Base-by-base conservation (phyloP, 768 basidiomycete species). In the Hypholoma fasciculare region DNA sequence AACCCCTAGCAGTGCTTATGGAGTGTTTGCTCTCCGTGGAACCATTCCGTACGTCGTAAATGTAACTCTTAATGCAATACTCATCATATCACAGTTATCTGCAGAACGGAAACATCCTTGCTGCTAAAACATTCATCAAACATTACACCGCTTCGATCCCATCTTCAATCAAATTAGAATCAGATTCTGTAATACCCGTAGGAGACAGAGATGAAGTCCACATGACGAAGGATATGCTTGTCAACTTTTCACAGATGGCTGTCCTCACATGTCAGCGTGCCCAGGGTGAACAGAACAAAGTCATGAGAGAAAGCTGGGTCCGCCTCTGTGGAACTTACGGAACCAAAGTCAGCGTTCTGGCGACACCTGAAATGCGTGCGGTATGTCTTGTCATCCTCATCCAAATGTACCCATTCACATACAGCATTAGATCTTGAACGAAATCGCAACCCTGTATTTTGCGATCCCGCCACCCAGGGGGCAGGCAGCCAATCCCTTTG, bases 211-310 rank as follows among this genome's bases (percentile, higher is more conserved):
- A 77, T 52, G 91, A 95, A 65, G 79, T 97, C 3, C 70, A 83
- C 13, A 76, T 94, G 54, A 95, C 93, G 4, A 82, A 82, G 26
- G 90, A 96, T 61, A 74, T 83, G 0, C 76, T 86, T 6, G 76
- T 97, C 58, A 99, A 97, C 69, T 98, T 96, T 71, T 78, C 89
- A 2, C 97, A 99, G 66, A 82, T 98, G 54, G 93, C 91, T 0
- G 84, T 98, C 11, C 70, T 89, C 52, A 89, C 89, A n/a, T 93
- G 92, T 62, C 96, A 98, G 69, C 84, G 93, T 20, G 88, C 88
- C 4, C 86, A 90, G 56, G 91, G 90, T 3, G 87, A 92, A 16
- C 85, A 86, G 66, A 93, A 87, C 66, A 88, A 87, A 69, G 79
- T 79, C 27, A 85, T 82, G 77, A 81, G 88, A 52, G 92, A 89